Conservation (phyloP, 495 filamentous ascomycete genomes). For the Penicillium cosmopolitanum region DNA sequence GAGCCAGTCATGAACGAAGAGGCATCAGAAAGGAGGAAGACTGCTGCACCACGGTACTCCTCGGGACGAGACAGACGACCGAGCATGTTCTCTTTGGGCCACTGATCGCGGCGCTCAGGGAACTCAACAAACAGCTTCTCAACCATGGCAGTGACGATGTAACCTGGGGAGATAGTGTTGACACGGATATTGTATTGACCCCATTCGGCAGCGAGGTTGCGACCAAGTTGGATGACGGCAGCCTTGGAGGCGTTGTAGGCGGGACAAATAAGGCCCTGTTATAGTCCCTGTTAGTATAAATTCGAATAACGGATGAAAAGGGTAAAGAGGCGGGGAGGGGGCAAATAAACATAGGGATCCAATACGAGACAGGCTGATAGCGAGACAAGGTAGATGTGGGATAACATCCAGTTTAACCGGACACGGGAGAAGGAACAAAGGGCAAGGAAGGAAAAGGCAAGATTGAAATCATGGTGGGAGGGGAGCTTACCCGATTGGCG, state of each 20-base stretch:
- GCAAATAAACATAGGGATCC: background rate
- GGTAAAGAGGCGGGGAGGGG: background rate
- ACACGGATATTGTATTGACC: conserved; percentile 86
- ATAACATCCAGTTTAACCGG: no score
- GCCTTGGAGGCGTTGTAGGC: conserved; percentile 94
- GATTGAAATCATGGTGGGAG: background rate
- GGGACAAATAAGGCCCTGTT: conserved; percentile 69
- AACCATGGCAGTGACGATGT: conserved; percentile 94
- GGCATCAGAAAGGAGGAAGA: conserved; percentile 87
- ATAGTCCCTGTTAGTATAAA: background rate
- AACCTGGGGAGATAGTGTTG: conserved; percentile 93
- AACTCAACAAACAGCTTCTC: conserved; percentile 73
- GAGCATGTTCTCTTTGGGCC: conserved; percentile 91
- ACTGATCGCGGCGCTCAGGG: conserved; percentile 75
- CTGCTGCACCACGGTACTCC: conserved; percentile 78
- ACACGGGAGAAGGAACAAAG: background rate
- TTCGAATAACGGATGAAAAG: background rate
- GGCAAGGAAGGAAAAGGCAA: conserved; percentile 3
- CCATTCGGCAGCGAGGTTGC: conserved; percentile 89
- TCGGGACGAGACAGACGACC: conserved; percentile 75
- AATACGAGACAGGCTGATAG: background rate
- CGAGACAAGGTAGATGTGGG: no score
- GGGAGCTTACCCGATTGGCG: conserved; percentile 61
- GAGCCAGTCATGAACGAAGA: conserved; percentile 86
- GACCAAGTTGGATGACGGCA: conserved; percentile 79